phyloP scores from a whole-genome alignment of 2,329 filamentous ascomycete genomes.

The Plectosphaerella cucumerina region DNA sequence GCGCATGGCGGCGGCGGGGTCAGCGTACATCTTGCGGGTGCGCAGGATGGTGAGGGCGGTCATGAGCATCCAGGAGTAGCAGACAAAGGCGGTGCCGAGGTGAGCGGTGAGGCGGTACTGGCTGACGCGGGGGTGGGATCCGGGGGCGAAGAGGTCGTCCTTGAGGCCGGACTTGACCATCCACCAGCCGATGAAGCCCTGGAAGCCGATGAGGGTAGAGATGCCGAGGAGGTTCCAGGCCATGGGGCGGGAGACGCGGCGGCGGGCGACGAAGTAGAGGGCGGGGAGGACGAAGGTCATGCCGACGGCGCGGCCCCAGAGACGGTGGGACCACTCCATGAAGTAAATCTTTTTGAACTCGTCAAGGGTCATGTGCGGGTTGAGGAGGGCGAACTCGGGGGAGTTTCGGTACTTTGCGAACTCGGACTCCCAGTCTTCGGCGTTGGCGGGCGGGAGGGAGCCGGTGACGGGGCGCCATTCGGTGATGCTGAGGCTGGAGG shows the following conservation, averaged over 20 bases:
- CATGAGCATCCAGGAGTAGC: slow-evolving; percentile 92
- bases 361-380: slow-evolving; percentile 84
- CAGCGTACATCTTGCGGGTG: slow-evolving; percentile 64
- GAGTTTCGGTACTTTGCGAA: slow-evolving; percentile 90
- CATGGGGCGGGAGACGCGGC: slow-evolving; percentile 75
- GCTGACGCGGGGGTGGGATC: slow-evolving; percentile 84
- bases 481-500: slow-evolving; percentile 72
- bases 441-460: slow-evolving; percentile 75
- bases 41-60: slow-evolving; percentile 82
- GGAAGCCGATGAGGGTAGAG: slow-evolving; percentile 84
- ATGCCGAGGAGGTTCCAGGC: slow-evolving; percentile 76
- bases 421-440: slow-evolving; percentile 83
- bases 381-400: slow-evolving; percentile 88
- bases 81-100: slow-evolving; percentile 83
- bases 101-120: slow-evolving; percentile 93
- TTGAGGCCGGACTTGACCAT: slow-evolving; percentile 98
- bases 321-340: slow-evolving; percentile 96
- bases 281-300: slow-evolving; percentile 86
- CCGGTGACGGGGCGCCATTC: slow-evolving; percentile 98
- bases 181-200: slow-evolving; percentile 97
- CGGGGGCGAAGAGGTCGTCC: slow-evolving; percentile 90
- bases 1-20: slow-evolving; percentile 59
- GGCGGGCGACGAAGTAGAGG: slow-evolving; percentile 78
- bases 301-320: slow-evolving; percentile 92
- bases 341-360: slow-evolving; percentile 99